Evolutionary conservation across 208 protist species (phyloP), one percentile per base, ranked within the genome.

Genomic region (Acanthamoeba quina): DNA sequence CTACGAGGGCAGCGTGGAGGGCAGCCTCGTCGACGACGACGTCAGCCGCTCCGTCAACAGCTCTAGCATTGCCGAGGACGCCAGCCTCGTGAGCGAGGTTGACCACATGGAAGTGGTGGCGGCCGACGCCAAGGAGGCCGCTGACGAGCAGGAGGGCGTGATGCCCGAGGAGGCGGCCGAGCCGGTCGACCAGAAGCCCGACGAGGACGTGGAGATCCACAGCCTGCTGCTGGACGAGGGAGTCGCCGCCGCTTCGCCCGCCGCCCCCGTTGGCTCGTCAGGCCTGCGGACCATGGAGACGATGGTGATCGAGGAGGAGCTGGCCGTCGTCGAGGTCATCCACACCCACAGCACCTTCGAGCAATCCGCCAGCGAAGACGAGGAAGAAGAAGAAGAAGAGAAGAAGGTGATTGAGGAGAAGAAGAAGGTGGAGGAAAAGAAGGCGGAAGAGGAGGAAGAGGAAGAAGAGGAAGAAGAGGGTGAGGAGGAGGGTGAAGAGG

Each of bases 121-220:
- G 29, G 29, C 31, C n/a, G n/a, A 72, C 29, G 6, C 5, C 29
- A 72, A 24, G 10, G 64, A 72, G 64, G 64, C 64, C 29, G 11
- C 29, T n/a, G 34, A 44, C 70, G 70, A 80, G 41, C 5, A 52
- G 37, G 70, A 80, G 70, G 70, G 41, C 10, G 21, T 80, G 17
- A 41, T 52, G 6, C 31, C 31, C 70, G 70, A 62, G 37, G 78
- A 41, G 26, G 49, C 60, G n/a, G 78, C 13, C 5, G 26, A 7
- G 74, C n/a, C 19, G 41, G 44, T 26, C 29, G 49, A 82, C 24
- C 29, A 62, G n/a, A 41, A 62, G 44, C 19, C 41, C 41, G 49
- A 62, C 5, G 78, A 86, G 24, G 78, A 86, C 78, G 78, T 86
- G 49, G 78, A 86, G 78, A 86, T 86, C 26, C 78, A 86, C 52